These are phyloP conservation scores for Termitomyces sp. DNA, from an alignment of 768 basidiomycete species.

Conservation along the genomic window DNA sequence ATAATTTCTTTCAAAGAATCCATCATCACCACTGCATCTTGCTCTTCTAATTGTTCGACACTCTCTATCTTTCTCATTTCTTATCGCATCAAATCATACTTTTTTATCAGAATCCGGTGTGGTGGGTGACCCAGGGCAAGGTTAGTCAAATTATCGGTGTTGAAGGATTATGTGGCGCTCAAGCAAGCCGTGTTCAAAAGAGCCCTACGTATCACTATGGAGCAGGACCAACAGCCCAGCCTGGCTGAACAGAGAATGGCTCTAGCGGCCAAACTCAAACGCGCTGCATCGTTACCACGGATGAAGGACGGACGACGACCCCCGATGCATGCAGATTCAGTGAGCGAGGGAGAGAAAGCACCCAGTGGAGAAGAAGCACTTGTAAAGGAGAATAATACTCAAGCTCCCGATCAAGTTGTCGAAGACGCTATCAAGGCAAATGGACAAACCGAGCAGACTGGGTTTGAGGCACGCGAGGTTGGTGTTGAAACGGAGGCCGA, in stretches of 20 bases:
- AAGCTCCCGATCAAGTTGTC: slow-evolving; percentile 2
- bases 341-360: slow-evolving; percentile 75
- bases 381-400: slow-evolving; percentile 23
- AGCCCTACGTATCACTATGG: slow-evolving; percentile 26
- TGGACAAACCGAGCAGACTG: slow-evolving; percentile 3
- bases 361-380: slow-evolving; percentile 33
- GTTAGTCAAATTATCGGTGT: slow-evolving; percentile 6
- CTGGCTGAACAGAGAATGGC: slow-evolving; percentile 75
- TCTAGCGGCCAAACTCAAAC: slow-evolving; percentile 85
- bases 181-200: neutral
- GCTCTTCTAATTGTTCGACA: neutral
- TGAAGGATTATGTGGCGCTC: slow-evolving; percentile 9
- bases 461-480: slow-evolving; percentile 1
- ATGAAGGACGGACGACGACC: slow-evolving; percentile 89
- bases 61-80: neutral
- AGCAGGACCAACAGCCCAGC: slow-evolving; percentile 43
- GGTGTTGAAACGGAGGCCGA: slow-evolving; percentile 10
- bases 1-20: slow-evolving; percentile 7
- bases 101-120: neutral
- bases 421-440: neutral
- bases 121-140: slow-evolving; percentile 13
- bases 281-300: slow-evolving; percentile 86
- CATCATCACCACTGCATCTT: slow-evolving; percentile 1
- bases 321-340: slow-evolving; percentile 78
- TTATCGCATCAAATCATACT: neutral